These are phyloP conservation scores for Vitis vinifera DNA, from an alignment of 164 flowering plant species.

Conservation along the genomic window DNA sequence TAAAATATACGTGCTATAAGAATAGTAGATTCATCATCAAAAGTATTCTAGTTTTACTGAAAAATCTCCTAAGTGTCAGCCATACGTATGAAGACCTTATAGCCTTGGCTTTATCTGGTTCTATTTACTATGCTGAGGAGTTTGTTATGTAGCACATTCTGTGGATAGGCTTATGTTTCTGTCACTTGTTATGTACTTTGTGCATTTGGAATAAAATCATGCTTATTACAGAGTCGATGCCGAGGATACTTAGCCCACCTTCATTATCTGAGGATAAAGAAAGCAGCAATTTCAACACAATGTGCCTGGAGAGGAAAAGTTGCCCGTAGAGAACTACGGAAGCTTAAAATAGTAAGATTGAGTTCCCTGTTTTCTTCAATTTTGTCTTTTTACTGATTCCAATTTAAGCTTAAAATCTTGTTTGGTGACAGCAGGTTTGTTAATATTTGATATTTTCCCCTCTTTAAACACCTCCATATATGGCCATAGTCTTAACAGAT, in stretches of 20 bases:
- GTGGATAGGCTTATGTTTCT: background rate
- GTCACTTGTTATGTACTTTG: background rate
- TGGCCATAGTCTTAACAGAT: too few species aligned
- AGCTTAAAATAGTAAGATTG: slow-evolving; percentile 45
- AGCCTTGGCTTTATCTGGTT: too few species aligned
- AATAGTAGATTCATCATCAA: too few species aligned
- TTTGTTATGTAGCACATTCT: background rate
- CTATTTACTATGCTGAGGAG: too few species aligned
- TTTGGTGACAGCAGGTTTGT: too few species aligned
- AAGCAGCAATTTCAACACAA: slow-evolving; percentile 45
- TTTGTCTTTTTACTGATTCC: background rate
- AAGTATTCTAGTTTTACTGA: too few species aligned
- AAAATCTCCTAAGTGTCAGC: too few species aligned
- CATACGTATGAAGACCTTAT: too few species aligned
- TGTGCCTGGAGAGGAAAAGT: slow-evolving; percentile 47
- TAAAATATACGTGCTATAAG: too few species aligned
- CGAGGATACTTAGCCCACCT: slow-evolving; percentile 24
- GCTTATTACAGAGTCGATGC: slow-evolving; percentile 38
- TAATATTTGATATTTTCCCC: too few species aligned
- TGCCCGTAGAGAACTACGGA: slow-evolving; percentile 48
- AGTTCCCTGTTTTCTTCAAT: background rate
- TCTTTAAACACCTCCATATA: too few species aligned
- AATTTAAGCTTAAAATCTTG: too few species aligned
- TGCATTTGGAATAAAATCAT: slow-evolving; percentile 1
- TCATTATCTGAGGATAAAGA: slow-evolving; percentile 30